Conservation (phyloP, 176 grass and related monocot species). For the Bolboschoenus planiculmis region DNA sequence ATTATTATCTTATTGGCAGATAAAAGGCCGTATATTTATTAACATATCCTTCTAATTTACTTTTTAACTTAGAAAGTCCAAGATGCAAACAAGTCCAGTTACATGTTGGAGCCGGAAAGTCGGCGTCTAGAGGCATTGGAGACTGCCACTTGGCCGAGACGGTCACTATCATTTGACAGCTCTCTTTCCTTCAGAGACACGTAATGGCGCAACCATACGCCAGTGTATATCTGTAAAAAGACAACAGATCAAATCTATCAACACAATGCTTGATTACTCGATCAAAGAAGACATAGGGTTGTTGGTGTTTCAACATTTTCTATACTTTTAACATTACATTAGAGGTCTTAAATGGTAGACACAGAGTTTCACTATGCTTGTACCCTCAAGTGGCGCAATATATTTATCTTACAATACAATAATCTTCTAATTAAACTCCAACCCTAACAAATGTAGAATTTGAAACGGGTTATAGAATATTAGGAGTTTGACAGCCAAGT, state of each 20-base stretch:
- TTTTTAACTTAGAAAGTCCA: background rate
- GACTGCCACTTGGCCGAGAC: constrained; percentile 60
- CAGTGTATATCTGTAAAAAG: constrained; percentile 57
- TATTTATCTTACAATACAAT: background rate
- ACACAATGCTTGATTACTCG: background rate
- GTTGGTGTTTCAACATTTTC: background rate
- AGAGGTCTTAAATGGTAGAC: background rate
- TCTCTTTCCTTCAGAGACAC: constrained; percentile 45
- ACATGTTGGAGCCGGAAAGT: constrained; percentile 60
- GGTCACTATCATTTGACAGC: constrained; percentile 39
- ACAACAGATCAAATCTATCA: background rate
- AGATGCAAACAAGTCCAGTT: background rate
- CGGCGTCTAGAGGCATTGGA: constrained; percentile 83
- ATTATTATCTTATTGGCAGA: background rate
- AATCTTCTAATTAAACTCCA: too few species aligned
- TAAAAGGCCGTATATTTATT: background rate
- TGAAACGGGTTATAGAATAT: too few species aligned
- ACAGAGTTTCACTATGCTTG: too few species aligned
- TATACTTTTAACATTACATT: background rate
- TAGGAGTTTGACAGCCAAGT: too few species aligned
- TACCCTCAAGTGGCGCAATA: background rate
- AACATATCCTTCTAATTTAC: background rate
- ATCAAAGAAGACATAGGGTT: background rate
- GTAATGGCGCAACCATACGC: constrained; percentile 76
- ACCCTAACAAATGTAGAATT: too few species aligned